Base-by-base conservation (phyloP, 192 early-diverging fungal species). In the Gamsiella multidivaricata region DNA sequence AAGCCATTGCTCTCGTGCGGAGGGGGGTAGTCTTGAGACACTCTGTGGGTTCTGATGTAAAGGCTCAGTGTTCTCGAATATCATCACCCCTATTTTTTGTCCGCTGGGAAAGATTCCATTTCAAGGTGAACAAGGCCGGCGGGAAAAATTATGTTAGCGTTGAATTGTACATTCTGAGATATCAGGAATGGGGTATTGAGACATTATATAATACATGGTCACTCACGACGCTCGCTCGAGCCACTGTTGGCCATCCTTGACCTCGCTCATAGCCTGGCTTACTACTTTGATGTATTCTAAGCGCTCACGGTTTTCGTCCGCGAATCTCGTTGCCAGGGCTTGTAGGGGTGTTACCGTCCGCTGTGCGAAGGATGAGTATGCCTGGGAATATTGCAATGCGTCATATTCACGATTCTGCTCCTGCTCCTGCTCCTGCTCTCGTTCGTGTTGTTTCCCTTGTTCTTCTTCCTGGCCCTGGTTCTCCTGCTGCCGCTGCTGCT, bases 201-300 rank as follows among this genome's bases (percentile, higher is more conserved):
- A n/a, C n/a, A n/a, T n/a, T n/a, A n/a, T 28, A 39, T 15, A 34
- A 31, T 3, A 5, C 22, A 26, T 43, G 14, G 33, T 31, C 10
- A 68, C 51, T 52, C 64, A 78, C 74, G 36, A 51, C 2, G 29
- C 36, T 5, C 65, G 65, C 26, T 68, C 45, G 25, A 78, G 55
- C 74, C 74, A 78, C 1, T 58, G 37, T 1, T 69, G 23, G 5
- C 59, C 43, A 52, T 78, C 74, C 61, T 78, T 63, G 45, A 78
- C 49, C 34, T 68, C 74, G 22, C 65, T 63, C 12, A 78, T 42
- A 17, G 74, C 39, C 31, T 53, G 26, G 32, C 61, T 61, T 1
- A 37, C 47, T 18, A 20, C 25, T 20, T 46, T 43, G 25, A 76
- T 61, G 36, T 68, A 62, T 26, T 67, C 57, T 3, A 56, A 4